These are phyloP conservation scores for Coemansia sp. DNA, from an alignment of 192 early-diverging fungal species.

Conservation along the genomic window DNA sequence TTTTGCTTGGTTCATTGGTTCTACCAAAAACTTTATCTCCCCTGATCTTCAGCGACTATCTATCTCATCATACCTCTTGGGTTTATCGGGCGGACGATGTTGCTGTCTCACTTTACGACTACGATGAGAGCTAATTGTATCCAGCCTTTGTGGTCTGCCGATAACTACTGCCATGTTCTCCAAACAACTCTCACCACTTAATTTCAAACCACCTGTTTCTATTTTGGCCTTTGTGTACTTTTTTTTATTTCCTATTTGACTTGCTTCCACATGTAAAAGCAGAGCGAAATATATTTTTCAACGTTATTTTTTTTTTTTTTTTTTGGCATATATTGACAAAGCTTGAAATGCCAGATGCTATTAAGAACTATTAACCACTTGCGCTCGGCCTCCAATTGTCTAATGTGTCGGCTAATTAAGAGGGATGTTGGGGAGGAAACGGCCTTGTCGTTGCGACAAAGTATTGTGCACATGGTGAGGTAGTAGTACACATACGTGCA, in stretches of 20 bases:
- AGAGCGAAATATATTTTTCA: background rate
- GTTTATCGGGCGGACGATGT: background rate
- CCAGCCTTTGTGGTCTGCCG: conserved; percentile 10
- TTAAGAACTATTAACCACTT: background rate
- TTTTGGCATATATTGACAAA: background rate
- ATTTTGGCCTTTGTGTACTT: conserved; percentile 9
- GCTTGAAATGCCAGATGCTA: no score
- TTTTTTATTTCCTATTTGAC: background rate
- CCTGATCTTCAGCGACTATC: background rate
- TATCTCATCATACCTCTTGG: background rate
- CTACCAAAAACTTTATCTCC: conserved; percentile 1
- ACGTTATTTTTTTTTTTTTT: no score
- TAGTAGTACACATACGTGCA: background rate
- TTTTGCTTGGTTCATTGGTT: background rate
- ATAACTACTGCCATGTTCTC: conserved; percentile 1
- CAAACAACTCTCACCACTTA: background rate
- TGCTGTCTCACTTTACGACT: conserved; percentile 3
- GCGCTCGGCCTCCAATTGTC: background rate
- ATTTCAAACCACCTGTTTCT: background rate
- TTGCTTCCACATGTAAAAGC: background rate
- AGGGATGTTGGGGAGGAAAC: background rate
- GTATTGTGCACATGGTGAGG: background rate
- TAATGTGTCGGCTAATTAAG: background rate
- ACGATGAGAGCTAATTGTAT: background rate
- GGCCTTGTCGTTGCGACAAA: background rate